These are phyloP conservation scores for Salmacisia buchloeana DNA, from an alignment of 1,284 basidiomycete species.

Conservation along the genomic window DNA sequence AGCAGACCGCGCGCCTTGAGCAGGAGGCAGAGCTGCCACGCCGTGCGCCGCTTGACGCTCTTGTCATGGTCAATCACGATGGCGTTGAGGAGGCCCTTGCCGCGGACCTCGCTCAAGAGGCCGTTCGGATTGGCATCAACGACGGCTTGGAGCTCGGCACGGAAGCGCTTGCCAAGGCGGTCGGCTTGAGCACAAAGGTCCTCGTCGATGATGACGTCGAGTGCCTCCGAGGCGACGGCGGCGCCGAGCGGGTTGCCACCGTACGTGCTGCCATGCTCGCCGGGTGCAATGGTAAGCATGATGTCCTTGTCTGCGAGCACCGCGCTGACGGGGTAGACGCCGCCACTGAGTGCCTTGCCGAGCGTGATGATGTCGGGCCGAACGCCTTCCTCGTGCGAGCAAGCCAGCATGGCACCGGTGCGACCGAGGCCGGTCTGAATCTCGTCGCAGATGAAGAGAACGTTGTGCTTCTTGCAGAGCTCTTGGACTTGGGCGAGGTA, in stretches of 20 bases:
- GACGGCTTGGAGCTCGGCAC: slow-evolving; percentile 27
- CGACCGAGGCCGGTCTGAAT: slow-evolving; percentile 68
- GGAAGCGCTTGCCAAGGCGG: slow-evolving; percentile 72
- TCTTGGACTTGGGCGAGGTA: slow-evolving; percentile 73
- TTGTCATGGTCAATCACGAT: slow-evolving; percentile 83
- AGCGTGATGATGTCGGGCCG: slow-evolving; percentile 88
- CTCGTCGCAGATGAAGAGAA: slow-evolving; percentile 92
- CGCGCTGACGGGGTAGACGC: slow-evolving; percentile 93
- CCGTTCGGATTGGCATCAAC: slow-evolving; percentile 52
- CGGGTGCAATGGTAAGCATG: slow-evolving; percentile 93
- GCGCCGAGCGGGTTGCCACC: slow-evolving; percentile 85
- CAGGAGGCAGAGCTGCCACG: slow-evolving; percentile 92
- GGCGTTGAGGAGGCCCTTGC: slow-evolving; percentile 84
- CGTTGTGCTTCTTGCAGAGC: slow-evolving; percentile 88
- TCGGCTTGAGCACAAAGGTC: slow-evolving; percentile 72
- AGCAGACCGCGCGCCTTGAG: slow-evolving; percentile 83
- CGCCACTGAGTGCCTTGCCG: slow-evolving; percentile 92
- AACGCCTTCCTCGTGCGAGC: slow-evolving; percentile 73
- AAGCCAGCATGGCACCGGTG: slow-evolving; percentile 56
- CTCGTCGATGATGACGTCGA: slow-evolving; percentile 82
- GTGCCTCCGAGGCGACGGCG: slow-evolving; percentile 84
- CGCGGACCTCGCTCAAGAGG: slow-evolving; percentile 69
- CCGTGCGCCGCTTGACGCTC: slow-evolving; percentile 70
- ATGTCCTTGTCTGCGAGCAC: slow-evolving; percentile 82
- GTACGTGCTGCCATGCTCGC: slow-evolving; percentile 88